Percentiles rank a stretch among this genome's conserved stretches.
Evolutionary conservation across 352 stramenopile genomes (phyloP).

Genomic region (Globisporangium abappressorium): DNA sequence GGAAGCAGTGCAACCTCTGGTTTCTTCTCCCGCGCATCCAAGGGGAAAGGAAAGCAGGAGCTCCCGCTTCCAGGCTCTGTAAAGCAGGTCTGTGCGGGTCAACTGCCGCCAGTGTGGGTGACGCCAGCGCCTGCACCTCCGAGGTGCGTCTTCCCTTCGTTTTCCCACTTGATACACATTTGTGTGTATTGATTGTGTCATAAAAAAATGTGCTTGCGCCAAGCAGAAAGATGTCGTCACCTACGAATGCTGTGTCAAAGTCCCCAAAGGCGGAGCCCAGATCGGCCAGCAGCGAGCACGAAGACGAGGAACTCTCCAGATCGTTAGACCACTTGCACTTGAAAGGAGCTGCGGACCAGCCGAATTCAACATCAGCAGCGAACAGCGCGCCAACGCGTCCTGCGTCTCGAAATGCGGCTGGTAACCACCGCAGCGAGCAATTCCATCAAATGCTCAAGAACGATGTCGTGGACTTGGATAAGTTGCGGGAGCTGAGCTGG

Average conservation of each 20-base stretch:
- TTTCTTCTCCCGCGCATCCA: conserved; percentile 59
- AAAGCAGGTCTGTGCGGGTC: conserved; percentile 67
- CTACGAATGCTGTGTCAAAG: conserved; percentile 15
- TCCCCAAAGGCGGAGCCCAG: conserved; percentile 4
- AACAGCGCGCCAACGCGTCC: conserved; percentile 11
- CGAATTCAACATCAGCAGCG: not conserved
- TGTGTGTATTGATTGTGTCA: not conserved
- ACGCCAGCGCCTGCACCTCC: conserved; percentile 53
- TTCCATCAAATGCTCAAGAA: conserved; percentile 67
- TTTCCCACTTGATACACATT: not conserved
- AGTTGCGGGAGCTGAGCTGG: conserved; percentile 90
- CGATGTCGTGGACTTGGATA: conserved; percentile 86
- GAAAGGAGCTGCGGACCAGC: conserved; percentile 10
- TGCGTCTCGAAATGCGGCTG: conserved; percentile 57
- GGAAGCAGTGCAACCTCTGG: conserved; percentile 46
- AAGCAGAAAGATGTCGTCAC: conserved; percentile 38
- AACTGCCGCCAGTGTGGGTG: conserved; percentile 76
- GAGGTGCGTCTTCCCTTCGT: conserved; percentile 22
- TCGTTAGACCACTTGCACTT: conserved; percentile 24
- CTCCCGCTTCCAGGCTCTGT: conserved; percentile 65
- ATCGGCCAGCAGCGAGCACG: conserved; percentile 17
- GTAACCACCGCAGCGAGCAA: conserved; percentile 69
- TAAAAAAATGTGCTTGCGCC: not conserved
- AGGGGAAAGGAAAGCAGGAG: conserved; percentile 30
- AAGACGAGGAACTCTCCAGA: conserved; percentile 24